Evolutionary conservation across 208 protist genomes (phyloP), one percentile per base, ranked within the genome.

Genomic region (Leishmania arabica): DNA sequence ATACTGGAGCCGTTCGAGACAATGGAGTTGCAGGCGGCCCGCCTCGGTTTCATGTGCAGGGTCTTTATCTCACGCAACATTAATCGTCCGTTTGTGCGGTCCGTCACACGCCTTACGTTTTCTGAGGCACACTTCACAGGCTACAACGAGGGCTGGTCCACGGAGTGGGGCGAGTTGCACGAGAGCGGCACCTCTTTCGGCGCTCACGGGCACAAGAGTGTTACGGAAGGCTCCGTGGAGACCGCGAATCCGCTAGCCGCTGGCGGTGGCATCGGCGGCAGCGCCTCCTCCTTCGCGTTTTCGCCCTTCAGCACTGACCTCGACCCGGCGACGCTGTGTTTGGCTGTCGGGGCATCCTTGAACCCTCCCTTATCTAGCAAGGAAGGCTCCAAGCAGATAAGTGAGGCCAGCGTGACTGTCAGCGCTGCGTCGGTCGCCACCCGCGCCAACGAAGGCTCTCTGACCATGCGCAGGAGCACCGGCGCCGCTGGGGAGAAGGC

Each of bases 11-110:
- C 51, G 21, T 86, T 78, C 54, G 83, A 82, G 62, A 42, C 77
- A 34, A 70, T 73, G 42, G 90, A 94, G 60, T 51, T 80, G 45
- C 90, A 92, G 78, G 84, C 82, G 45, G 73, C 82, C 27, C 86
- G 90, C 3, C 84, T 94, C 11, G 60, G 79, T 2, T 45, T 58
- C 54, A 66, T 87, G 37, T 94, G 90, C 71, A 77, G 81, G 27
- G 58, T 76, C 0, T 83, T 90, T 27, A 7, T 86, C 11, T 74
- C 84, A 2, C 81, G 79, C 49, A 60, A 85, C 37, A 83, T 83
- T 4, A 86, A 84, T 21, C 86, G 84, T 40, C 90, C 89, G 17
- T 94, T 88, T 68, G 71, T 86, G 56, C 89, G 90, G 68, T 80
- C 70, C 72, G 70, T 86, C 58, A 82, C 80, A 40, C 85, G 81